Evolutionary conservation across 2,329 filamentous ascomycete species (phyloP), one percentile per base, ranked within the genome.

Genomic region (Penicillium sp.): DNA sequence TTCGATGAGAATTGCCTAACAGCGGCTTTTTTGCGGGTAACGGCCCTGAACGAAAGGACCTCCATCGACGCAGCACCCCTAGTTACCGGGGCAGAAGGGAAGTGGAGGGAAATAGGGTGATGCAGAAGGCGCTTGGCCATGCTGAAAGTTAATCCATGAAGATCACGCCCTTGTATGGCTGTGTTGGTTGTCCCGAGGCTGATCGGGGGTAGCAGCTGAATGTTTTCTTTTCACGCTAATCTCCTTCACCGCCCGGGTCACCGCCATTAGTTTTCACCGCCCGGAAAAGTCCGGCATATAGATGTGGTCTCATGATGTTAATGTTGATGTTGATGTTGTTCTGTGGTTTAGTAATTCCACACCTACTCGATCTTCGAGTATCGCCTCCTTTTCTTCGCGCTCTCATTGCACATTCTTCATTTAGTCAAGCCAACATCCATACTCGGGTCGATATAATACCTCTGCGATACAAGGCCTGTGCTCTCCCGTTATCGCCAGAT

Each of bases 1-100:
- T 75, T 75, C 1, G 68, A 73, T 58, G 68, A 73, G 58, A 77
- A 77, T 25, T 68, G 64, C 45, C 69, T 65, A 31, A 65, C 59
- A 56, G 62, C 63, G 57, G 66, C 55, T 45, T 66, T 64, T 43
- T 67, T 65, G 25, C 67, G 65, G 52, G 67, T 69, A 51, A 67
- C 63, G 40, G 70, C 63, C 55, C 67, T 61, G 50, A 71, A 73
- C 27, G 67, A 67, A 27, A 72, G 62, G 59, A 69, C 60, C 54
- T 72, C 67, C 68, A 73, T 66, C 60, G 65, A 60, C 55, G 51
- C 61, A 65, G 63, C 53, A 35, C 54, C 46, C 59, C 60, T 59
- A 45, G 51, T 62, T 60, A 59, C 55, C 51, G 61, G 61, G 55
- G 50, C 51, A 47, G 62, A 53, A 61, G 62, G 53, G 55, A 57